These are phyloP conservation scores for Microbotryum saponariae DNA, from an alignment of 1,284 basidiomycete species.

Conservation along the genomic window DNA sequence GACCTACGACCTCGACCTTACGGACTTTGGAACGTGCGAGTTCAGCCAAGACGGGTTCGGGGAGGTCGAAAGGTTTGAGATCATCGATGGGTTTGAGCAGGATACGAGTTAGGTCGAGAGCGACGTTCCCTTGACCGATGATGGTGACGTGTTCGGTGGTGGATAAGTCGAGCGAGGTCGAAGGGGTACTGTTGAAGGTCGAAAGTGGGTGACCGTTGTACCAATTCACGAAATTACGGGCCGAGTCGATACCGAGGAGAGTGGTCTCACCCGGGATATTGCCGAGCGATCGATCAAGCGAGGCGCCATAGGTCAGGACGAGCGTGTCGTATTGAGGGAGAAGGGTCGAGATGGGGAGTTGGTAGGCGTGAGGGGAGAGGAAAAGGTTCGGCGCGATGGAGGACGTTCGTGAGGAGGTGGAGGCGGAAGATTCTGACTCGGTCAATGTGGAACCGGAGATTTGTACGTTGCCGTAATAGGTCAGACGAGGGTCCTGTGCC, in stretches of 20 bases:
- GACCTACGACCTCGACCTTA: constrained; percentile 73
- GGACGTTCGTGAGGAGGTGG: not conserved
- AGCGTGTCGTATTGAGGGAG: constrained; percentile 68
- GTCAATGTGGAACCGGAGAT: constrained; percentile 46
- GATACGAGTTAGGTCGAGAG: constrained; percentile 86
- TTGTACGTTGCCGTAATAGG: constrained; percentile 88
- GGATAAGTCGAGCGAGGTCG: constrained; percentile 48
- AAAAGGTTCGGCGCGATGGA: constrained; percentile 18
- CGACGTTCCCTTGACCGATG: constrained; percentile 94
- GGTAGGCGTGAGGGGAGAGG: constrained; percentile 48
- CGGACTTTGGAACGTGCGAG: constrained; percentile 58
- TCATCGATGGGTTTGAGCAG: constrained; percentile 60
- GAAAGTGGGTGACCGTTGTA: constrained; percentile 83
- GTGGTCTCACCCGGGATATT: constrained; percentile 39
- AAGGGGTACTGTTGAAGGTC: constrained; percentile 1
- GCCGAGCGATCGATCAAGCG: constrained; percentile 46
- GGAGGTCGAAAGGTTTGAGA: constrained; percentile 71
- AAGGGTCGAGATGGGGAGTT: constrained; percentile 54
- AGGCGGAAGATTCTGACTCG: constrained; percentile 11
- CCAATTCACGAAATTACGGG: constrained; percentile 88
- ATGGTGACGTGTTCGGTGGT: constrained; percentile 64
- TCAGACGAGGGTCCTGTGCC: constrained; percentile 64
- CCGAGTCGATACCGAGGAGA: constrained; percentile 58
- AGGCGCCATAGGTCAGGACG: constrained; percentile 71
- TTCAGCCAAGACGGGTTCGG: constrained; percentile 62